phyloP scores from a whole-genome alignment of 257 asterid genomes.

The Forsythia viridissima region DNA sequence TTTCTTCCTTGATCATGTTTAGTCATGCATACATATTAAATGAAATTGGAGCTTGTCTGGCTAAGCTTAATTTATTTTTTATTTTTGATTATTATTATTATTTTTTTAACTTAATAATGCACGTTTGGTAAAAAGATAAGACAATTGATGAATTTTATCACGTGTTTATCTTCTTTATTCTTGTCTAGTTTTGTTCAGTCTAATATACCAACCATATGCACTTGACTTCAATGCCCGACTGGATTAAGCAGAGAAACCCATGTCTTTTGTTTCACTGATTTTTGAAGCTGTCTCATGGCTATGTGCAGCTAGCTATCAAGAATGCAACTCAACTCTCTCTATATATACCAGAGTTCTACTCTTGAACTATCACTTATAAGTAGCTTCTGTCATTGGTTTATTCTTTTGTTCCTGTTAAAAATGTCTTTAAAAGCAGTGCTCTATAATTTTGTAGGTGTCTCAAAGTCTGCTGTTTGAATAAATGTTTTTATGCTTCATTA shows the following conservation, averaged over 20 bases:
- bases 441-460: too few species aligned
- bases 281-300: neutral
- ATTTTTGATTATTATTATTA: too few species aligned
- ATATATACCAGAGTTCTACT: neutral
- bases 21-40: too few species aligned
- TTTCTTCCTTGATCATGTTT: too few species aligned
- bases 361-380: neutral
- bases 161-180: neutral
- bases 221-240: neutral
- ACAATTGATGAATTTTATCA: neutral
- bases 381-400: neutral
- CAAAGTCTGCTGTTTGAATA: too few species aligned
- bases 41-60: neutral
- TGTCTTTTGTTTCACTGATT: neutral
- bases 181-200: neutral
- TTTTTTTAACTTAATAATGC: too few species aligned
- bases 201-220: neutral
- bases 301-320: neutral
- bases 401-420: neutral
- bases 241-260: neutral
- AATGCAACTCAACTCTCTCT: neutral
- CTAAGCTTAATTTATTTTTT: too few species aligned
- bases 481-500: too few species aligned
- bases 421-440: neutral
- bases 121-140: too few species aligned